Evolutionary conservation across 2,329 filamentous ascomycete genomes (phyloP), one percentile per base, ranked within the genome.

Genomic region (Xylariaceae sp.): DNA sequence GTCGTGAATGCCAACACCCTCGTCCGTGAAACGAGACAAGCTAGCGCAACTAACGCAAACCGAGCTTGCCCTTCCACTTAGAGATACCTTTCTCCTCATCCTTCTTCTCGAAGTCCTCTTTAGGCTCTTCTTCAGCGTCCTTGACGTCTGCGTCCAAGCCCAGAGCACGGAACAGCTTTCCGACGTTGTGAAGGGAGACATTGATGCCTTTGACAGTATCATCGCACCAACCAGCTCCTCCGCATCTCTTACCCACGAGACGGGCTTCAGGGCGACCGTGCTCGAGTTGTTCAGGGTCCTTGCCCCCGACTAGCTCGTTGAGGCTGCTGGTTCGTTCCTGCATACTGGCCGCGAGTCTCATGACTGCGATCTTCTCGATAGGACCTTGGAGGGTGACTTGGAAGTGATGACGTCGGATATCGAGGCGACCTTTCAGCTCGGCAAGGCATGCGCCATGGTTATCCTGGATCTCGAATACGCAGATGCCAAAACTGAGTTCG

Each of bases 401-500:
- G 50, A 64, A 63, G 42, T 42, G 19, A 15, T 44, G 39, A 49
- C 48, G 27, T 35, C 52, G 52, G 12, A 60, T 61, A 45, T 62
- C 58, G 12, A 64, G 52, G 11, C 48, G 48, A 39, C 62, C 62
- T 42, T 58, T 60, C 4, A 64, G 56, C 18, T 53, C 48, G 11
- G 56, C 62, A 2, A 63, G 42, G 17, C 54, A 33, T n/a, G 44
- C 40, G 39, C 52, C 49, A 1, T 44, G 18, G n/a, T 27, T 48
- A 39, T 53, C 52, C 18, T 44, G 53, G 33, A 65, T 55, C 44
- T 62, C 59, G 52, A 65, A 61, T 5, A 30, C 49, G 52, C 60
- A 63, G 4, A 39, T 48, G 15, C 62, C 61, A 50, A 65, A 61
- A 51, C 53, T 59, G 27, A 64, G 52, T 48, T 63, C 58, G 7